phyloP scores from a whole-genome alignment of 202 grass and related monocot species.

The Sporobolus alterniflorus region DNA sequence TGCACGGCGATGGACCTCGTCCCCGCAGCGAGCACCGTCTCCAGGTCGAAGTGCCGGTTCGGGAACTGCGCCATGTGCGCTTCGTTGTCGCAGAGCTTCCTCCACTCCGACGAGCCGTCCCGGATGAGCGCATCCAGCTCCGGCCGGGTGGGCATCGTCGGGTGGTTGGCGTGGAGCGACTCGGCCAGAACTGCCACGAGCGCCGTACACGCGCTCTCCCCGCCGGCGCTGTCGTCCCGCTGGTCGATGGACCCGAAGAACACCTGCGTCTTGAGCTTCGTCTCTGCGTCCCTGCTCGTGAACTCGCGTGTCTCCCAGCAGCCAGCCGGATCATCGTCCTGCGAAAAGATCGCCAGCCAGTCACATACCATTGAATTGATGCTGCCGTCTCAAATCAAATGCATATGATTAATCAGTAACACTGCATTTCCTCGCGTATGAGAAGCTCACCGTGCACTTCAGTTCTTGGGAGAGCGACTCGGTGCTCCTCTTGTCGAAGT shows the following conservation, averaged over 20 bases:
- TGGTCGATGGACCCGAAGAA: constrained; percentile 99
- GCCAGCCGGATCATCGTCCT: constrained; percentile 51
- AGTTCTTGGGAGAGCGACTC: constrained; percentile 53
- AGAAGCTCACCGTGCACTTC: constrained; percentile 45
- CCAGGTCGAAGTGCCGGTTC: constrained; percentile 94
- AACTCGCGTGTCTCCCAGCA: constrained; percentile 79
- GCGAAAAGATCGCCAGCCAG: neutral
- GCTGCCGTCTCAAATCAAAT: neutral
- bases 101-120: constrained; percentile 93
- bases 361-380: neutral
- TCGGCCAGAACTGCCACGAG: constrained; percentile 82
- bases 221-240: constrained; percentile 83
- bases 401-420: neutral
- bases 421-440: neutral
- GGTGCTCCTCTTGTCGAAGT: constrained; percentile 42
- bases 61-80: constrained; percentile 71
- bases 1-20: constrained; percentile 64
- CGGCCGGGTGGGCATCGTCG: constrained; percentile 53
- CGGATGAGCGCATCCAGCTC: constrained; percentile 82
- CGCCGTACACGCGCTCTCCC: constrained; percentile 96
- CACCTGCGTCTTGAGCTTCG: constrained; percentile 66
- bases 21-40: constrained; percentile 74
- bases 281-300: constrained; percentile 78
- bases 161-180: constrained; percentile 62
- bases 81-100: constrained; percentile 64